phyloP scores from a whole-genome alignment of 208 protist species.

The Histomonas meleagridis region DNA sequence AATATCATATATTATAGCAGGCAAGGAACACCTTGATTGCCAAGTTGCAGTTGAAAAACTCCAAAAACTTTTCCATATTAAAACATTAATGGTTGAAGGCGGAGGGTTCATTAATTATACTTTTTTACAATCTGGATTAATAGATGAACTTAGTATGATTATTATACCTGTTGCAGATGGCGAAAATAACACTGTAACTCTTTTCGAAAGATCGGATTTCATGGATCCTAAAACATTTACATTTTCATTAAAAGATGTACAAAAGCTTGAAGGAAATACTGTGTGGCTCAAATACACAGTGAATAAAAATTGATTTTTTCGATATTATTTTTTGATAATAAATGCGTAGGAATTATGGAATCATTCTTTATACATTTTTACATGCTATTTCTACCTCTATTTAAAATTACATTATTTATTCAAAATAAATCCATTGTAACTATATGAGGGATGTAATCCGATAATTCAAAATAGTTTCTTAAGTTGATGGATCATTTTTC shows the following conservation, averaged over 20 bases:
- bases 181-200: background rate
- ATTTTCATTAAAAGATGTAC: too few relatives aligned
- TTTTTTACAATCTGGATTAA: background rate
- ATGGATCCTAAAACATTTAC: too few relatives aligned
- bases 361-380: too few relatives aligned
- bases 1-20: background rate
- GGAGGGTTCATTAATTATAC: background rate
- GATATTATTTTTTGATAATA: too few relatives aligned
- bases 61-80: background rate
- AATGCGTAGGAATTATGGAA: too few relatives aligned
- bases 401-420: background rate
- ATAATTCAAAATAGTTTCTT: too few relatives aligned
- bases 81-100: background rate
- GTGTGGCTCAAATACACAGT: too few relatives aligned
- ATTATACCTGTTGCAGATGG: background rate
- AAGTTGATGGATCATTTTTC: too few relatives aligned
- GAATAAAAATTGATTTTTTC: too few relatives aligned
- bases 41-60: background rate
- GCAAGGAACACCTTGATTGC: background rate
- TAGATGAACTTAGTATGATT: background rate
- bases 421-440: background rate
- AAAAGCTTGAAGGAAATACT: too few relatives aligned
- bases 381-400: too few relatives aligned
- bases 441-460: too few relatives aligned
- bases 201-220: background rate